phyloP scores from a whole-genome alignment of 805 yeast species.

The Kluyveromyces wickerhamii region DNA sequence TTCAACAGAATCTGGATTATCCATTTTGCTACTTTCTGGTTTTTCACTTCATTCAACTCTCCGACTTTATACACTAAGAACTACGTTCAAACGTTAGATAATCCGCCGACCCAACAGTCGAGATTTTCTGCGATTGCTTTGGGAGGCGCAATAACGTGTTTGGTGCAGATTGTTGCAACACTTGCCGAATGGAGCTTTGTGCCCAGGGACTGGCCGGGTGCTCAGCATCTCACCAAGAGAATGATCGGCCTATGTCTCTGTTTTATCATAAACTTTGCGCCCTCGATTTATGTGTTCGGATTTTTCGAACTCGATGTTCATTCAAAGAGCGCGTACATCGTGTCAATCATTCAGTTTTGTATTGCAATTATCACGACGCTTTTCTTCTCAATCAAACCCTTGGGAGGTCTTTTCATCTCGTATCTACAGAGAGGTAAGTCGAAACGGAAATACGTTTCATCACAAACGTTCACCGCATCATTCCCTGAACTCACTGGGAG shows the following conservation, averaged over 20 bases:
- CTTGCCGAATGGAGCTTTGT: constrained; percentile 53
- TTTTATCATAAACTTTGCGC: constrained; percentile 40
- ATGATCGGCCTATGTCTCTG: constrained; percentile 35
- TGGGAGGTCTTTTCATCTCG: constrained; percentile 45
- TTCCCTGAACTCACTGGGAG: constrained; percentile 46
- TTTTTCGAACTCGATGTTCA: constrained; percentile 24
- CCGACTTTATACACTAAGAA: constrained; percentile 57
- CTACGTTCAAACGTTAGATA: constrained; percentile 46
- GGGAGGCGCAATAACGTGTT: constrained; percentile 56
- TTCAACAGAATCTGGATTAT: constrained; percentile 76
- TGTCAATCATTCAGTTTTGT: constrained; percentile 49
- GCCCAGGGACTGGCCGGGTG: constrained; percentile 68
- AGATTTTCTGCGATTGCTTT: constrained; percentile 52
- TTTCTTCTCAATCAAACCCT: constrained; percentile 55
- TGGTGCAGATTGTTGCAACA: constrained; percentile 49
- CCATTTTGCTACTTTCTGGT: constrained; percentile 71
- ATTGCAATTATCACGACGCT: constrained; percentile 46
- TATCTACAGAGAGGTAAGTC: constrained; percentile 27
- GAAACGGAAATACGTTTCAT: constrained; percentile 42
- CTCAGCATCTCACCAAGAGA: constrained; percentile 48
- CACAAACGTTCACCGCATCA: constrained; percentile 50
- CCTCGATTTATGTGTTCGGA: constrained; percentile 46
- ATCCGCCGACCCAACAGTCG: constrained; percentile 52
- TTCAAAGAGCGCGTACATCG: constrained; percentile 30
- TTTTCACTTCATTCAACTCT: constrained; percentile 60